Conservation (phyloP, 176 grass and related monocot species). For the Oryza glaberrima region DNA sequence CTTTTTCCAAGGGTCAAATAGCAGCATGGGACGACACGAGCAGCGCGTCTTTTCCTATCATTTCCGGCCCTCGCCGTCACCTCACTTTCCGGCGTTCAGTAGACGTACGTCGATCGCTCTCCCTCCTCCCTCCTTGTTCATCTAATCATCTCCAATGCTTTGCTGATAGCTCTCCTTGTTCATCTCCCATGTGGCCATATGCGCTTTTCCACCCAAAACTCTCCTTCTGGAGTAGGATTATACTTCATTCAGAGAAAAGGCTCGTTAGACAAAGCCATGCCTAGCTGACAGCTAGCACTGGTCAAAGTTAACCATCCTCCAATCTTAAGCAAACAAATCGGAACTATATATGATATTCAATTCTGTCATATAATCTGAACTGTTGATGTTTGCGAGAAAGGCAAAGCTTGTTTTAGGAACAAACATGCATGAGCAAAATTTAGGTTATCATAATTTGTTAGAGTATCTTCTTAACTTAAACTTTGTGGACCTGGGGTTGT, state of each 20-base stretch:
- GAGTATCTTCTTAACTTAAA: too few relatives aligned
- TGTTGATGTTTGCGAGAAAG: background rate
- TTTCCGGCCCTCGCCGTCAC: constrained; percentile 16
- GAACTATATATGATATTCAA: background rate
- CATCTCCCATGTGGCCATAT: background rate
- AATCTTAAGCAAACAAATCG: background rate
- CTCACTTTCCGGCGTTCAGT: constrained; percentile 23
- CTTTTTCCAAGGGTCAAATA: constrained; percentile 31
- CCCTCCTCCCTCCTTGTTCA: too few relatives aligned
- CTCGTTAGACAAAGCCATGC: background rate
- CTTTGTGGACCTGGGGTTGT: too few relatives aligned
- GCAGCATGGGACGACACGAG: constrained; percentile 1
- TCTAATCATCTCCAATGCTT: too few relatives aligned
- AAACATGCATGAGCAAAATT: background rate
- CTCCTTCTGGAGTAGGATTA: too few relatives aligned
- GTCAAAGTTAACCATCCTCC: background rate
- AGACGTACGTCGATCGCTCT: background rate
- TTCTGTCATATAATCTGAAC: background rate
- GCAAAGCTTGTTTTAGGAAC: background rate
- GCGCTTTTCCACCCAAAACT: too few relatives aligned
- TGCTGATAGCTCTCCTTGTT: background rate
- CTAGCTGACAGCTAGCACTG: background rate
- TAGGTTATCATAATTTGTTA: background rate
- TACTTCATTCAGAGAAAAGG: background rate
- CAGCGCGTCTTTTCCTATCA: constrained; percentile 33